Percentiles rank a stretch among this genome's conserved stretches.
Evolutionary conservation across 106 monocot genomes (phyloP).

Genomic region (Dendrobium chrysotoxum): DNA sequence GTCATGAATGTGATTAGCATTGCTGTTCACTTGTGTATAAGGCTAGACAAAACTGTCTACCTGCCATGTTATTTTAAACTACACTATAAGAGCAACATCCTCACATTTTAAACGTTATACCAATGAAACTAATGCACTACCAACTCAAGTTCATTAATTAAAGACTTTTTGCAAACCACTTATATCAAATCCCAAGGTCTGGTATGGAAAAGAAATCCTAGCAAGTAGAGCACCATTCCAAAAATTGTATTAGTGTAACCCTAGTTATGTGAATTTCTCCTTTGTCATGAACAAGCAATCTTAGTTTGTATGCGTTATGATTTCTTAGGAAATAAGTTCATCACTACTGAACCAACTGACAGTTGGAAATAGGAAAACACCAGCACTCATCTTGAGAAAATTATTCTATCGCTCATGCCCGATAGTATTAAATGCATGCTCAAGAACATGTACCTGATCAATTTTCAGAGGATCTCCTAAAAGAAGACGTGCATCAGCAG

Average conservation of each 20-base stretch:
- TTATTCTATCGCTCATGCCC: neutral
- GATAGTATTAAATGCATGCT: neutral
- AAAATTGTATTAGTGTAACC: too few relatives aligned
- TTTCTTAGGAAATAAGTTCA: neutral
- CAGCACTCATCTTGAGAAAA: conserved; percentile 2
- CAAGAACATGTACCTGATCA: conserved; percentile 34
- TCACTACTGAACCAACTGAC: neutral
- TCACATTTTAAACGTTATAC: too few relatives aligned
- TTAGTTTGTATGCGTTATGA: too few relatives aligned
- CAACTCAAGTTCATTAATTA: too few relatives aligned
- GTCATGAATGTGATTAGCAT: neutral
- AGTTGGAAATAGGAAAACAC: neutral
- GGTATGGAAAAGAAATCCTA: too few relatives aligned
- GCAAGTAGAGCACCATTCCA: too few relatives aligned
- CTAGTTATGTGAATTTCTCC: too few relatives aligned
- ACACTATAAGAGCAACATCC: neutral
- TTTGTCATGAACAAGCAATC: too few relatives aligned
- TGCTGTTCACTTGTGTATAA: neutral
- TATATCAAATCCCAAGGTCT: too few relatives aligned
- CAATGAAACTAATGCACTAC: too few relatives aligned
- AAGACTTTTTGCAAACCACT: too few relatives aligned
- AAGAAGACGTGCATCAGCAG: conserved; percentile 56
- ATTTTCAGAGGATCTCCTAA: conserved; percentile 54
- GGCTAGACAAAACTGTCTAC: neutral
- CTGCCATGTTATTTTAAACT: neutral